A percentile compares a stretch with the other conserved stretches of the same genome.
Conservation (phyloP, 345 rosid species). For the Pseudoturritis turrita region DNA sequence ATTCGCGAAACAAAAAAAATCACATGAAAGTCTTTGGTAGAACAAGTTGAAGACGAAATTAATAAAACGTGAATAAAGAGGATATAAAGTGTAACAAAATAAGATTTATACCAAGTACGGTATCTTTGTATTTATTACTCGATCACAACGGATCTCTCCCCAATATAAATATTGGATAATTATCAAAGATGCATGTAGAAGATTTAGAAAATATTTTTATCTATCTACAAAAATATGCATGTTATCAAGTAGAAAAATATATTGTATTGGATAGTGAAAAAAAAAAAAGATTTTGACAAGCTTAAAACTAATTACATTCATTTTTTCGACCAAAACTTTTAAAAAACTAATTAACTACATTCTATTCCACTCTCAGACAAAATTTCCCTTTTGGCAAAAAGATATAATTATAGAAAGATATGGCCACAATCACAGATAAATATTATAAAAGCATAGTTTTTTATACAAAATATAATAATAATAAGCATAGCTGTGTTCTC, state of each 20-base stretch:
- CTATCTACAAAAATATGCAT: background rate
- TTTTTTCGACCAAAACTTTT: background rate
- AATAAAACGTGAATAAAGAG: background rate
- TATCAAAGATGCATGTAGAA: background rate
- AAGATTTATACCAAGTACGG: background rate
- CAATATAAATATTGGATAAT: background rate
- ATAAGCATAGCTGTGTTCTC: background rate
- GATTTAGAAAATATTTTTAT: background rate
- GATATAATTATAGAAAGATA: background rate
- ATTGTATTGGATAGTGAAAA: background rate
- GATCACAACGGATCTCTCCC: background rate
- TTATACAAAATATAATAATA: background rate
- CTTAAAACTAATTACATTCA: background rate
- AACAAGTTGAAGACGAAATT: slow-evolving; percentile 12
- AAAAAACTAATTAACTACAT: background rate
- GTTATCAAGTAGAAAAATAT: background rate
- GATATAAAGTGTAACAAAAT: background rate
- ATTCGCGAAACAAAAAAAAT: background rate
- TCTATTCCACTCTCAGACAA: background rate
- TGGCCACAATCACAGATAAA: background rate
- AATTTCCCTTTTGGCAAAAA: background rate
- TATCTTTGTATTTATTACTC: background rate
- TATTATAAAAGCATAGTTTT: background rate
- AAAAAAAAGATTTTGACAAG: background rate
- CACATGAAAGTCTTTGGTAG: slow-evolving; percentile 15